phyloP scores from a whole-genome alignment of 306 rosid species.

The Inga oerstediana region DNA sequence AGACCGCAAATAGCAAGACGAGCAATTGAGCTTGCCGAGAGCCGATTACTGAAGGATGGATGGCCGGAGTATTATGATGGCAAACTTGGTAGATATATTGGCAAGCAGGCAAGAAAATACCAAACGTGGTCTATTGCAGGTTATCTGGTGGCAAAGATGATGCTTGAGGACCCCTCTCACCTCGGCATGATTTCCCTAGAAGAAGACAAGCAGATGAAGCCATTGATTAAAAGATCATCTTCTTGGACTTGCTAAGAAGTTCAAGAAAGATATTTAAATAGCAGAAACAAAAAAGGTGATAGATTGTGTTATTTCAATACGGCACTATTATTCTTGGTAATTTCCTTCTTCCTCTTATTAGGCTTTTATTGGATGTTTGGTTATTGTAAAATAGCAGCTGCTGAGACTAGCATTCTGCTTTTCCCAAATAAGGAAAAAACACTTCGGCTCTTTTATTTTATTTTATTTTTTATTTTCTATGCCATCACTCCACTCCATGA shows the following conservation, averaged over 20 bases:
- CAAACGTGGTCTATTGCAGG: conserved; percentile 97
- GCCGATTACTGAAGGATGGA: conserved; percentile 78
- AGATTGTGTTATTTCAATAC: conserved; percentile 49
- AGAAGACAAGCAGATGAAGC: conserved; percentile 95
- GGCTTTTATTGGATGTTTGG: conserved; percentile 64
- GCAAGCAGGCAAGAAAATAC: conserved; percentile 88
- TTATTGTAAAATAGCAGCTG: conserved; percentile 63
- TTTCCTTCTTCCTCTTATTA: conserved; percentile 39
- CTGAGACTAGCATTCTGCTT: conserved; percentile 50
- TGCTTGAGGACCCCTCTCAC: conserved; percentile 94
- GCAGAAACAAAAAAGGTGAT: conserved; percentile 46
- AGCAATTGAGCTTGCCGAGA: conserved; percentile 88
- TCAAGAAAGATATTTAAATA: conserved; percentile 38
- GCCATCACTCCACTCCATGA: conserved; percentile 14
- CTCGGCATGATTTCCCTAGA: conserved; percentile 91
- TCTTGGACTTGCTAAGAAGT: conserved; percentile 72
- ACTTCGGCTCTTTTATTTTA: background rate
- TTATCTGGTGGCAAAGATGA: conserved; percentile 89
- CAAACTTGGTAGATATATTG: conserved; percentile 77
- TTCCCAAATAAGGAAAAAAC: conserved; percentile 50
- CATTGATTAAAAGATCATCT: conserved; percentile 73
- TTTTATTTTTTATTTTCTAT: background rate
- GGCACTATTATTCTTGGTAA: conserved; percentile 55
- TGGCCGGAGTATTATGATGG: conserved; percentile 97
- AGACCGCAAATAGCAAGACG: conserved; percentile 86